Evolutionary conservation across 768 basidiomycete species (phyloP), one percentile per base, ranked within the genome.

Genomic region (Leucosporidium yakuticum): DNA sequence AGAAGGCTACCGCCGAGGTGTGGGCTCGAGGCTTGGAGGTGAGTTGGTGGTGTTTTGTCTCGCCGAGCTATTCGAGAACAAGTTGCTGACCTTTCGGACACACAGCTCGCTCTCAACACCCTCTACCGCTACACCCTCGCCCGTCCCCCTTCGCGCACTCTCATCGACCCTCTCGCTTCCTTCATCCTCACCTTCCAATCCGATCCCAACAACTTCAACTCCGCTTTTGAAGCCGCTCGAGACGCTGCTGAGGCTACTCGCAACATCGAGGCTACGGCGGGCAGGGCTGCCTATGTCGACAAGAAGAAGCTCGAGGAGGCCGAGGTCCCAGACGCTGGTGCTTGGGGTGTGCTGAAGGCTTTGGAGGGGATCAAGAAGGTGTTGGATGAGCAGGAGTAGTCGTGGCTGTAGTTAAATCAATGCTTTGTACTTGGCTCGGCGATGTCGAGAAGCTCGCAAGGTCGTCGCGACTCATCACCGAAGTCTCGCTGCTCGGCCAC

Each of bases 111-210:
- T 1, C 69, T 76, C 62, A 73, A 67, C 61, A 71, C 74, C 4
- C 67, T 77, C 29, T 76, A 74, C 68, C 55, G 56, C 50, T 77
- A 81, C 76, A 80, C 79, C 15, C 74, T 77, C 54, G 81, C 81
- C 17, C 75, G 81, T 64, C 76, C 76, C 14, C 81, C 81, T 25
- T 80, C 79, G 0, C 75, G 81, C 63, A 81, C 81, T 5, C 75
- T 81, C 48, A 76, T 81, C 58, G 81, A 81, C 71, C 81, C 81
- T 2, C 76, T 81, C 49, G 77, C 79, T 48, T 76, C 79, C 25
- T 81, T 81, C 74, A 77, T 77, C 60, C 68, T 75, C 17, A 69
- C 76, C 23, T 76, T 78, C 55, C 67, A 76, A 14, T 63, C 74
- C 11, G 32, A 55, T 15, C 74, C 76, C 14, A 15, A 49, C 34